Evolutionary conservation across 139 green algal genomes (phyloP).

Genomic region (Coccomyxa sp.): DNA sequence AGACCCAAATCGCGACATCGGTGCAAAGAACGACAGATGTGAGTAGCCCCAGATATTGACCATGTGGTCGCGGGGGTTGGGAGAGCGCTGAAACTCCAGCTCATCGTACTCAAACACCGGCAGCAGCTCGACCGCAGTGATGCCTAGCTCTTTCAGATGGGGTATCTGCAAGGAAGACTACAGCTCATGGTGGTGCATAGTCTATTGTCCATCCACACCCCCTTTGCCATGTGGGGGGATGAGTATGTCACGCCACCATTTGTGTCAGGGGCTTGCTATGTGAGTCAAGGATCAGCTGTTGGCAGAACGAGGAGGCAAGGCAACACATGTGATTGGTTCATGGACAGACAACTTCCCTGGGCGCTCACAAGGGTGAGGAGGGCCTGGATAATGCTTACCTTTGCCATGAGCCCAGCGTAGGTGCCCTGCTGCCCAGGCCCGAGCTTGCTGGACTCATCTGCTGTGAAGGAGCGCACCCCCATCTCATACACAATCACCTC

Average conservation of each 20-base stretch:
- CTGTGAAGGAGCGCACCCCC: constrained; percentile 79
- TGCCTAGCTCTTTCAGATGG: constrained; percentile 71
- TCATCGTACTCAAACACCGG: constrained; percentile 95
- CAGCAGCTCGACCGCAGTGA: constrained; percentile 90
- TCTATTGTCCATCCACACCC: not conserved
- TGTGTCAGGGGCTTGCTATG: no score
- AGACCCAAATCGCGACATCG: constrained; percentile 60
- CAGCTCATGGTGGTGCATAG: not conserved
- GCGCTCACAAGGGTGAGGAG: no score
- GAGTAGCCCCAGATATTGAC: constrained; percentile 93
- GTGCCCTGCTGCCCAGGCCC: constrained; percentile 51
- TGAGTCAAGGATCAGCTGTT: no score
- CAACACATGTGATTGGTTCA: no score
- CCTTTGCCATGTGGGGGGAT: not conserved
- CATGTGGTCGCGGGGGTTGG: constrained; percentile 80
- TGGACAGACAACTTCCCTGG: no score
- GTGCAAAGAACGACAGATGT: constrained; percentile 83
- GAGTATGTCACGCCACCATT: no score
- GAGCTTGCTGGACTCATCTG: constrained; percentile 48
- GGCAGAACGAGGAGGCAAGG: no score
- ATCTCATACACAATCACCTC: constrained; percentile 87
- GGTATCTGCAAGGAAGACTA: constrained; percentile 56
- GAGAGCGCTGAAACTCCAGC: constrained; percentile 79
- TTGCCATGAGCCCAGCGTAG: constrained; percentile 70
- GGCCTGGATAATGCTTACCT: no score